phyloP scores from a whole-genome alignment of 1,284 basidiomycete species.

The Trichosporon ovoides region DNA sequence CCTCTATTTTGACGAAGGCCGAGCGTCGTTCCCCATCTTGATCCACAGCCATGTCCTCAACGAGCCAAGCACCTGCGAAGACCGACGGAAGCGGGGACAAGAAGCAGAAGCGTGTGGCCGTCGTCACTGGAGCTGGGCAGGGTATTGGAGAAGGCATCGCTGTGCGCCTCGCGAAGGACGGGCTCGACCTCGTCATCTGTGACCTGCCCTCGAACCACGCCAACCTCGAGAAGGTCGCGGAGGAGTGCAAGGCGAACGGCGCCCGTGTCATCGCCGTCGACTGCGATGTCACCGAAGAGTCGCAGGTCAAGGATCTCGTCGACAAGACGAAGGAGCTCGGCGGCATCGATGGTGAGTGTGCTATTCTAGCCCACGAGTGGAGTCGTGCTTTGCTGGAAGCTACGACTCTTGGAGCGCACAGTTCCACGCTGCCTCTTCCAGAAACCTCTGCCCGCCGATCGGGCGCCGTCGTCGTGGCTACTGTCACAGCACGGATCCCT shows the following conservation, averaged over 20 bases:
- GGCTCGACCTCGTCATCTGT: slow-evolving; percentile 49
- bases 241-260: slow-evolving; percentile 19
- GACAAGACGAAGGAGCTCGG: slow-evolving; percentile 43
- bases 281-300: slow-evolving; percentile 40
- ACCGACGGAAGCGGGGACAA: no score
- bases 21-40: no score
- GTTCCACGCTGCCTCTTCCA: no score
- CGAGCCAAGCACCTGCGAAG: not conserved
- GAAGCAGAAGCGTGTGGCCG: slow-evolving; percentile 36
- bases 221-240: slow-evolving; percentile 35
- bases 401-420: not conserved
- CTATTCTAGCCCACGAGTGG: no score
- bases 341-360: slow-evolving; percentile 32
- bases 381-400: no score
- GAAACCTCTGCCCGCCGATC: no score
- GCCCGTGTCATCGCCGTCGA: slow-evolving; percentile 32
- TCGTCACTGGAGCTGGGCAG: slow-evolving; percentile 51
- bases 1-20: no score
- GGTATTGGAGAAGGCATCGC: slow-evolving; percentile 53
- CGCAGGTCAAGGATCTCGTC: slow-evolving; percentile 33
- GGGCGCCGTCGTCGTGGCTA: no score
- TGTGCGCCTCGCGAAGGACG: slow-evolving; percentile 50
- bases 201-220: slow-evolving; percentile 27
- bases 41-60: not conserved
- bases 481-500: no score